Evolutionary conservation across 306 rosid genomes (phyloP).

Genomic region (Fagus crenata): DNA sequence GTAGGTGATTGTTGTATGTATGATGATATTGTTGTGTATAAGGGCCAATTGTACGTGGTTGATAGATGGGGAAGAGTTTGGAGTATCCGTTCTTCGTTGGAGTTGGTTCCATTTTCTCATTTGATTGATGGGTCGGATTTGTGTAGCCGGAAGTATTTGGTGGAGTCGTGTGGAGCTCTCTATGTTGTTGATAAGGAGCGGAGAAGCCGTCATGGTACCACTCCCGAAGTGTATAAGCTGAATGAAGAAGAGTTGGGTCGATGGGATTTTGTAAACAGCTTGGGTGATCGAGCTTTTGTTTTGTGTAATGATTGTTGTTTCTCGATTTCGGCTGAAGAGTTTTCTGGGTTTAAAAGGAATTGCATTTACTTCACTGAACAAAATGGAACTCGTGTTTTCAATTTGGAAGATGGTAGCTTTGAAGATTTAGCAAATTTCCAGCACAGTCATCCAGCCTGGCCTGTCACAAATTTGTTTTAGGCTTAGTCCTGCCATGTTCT

Average conservation of each 20-base stretch:
- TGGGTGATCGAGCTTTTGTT: slow-evolving; percentile 34
- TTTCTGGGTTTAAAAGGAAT: slow-evolving; percentile 40
- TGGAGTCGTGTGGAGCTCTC: slow-evolving; percentile 5
- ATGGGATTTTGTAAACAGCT: no score
- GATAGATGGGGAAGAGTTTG: slow-evolving; percentile 65
- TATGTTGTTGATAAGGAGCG: no score
- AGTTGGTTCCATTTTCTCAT: slow-evolving; percentile 49
- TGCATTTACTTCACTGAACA: slow-evolving; percentile 45
- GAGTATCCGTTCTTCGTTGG: slow-evolving; percentile 41
- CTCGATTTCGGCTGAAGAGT: slow-evolving; percentile 32
- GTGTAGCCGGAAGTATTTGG: slow-evolving; percentile 60
- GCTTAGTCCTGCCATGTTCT: background rate
- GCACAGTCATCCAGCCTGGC: slow-evolving; percentile 10
- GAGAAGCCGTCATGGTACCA: background rate
- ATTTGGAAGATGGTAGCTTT: slow-evolving; percentile 40
- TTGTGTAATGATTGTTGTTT: slow-evolving; percentile 38
- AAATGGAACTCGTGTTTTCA: slow-evolving; percentile 34
- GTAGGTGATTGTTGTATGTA: slow-evolving; percentile 44
- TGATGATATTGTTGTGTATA: slow-evolving; percentile 59
- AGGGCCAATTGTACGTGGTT: slow-evolving; percentile 55
- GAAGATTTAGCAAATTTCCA: slow-evolving; percentile 10
- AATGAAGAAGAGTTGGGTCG: no score
- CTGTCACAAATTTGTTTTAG: slow-evolving; percentile 23
- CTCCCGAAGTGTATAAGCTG: no score
- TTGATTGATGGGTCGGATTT: slow-evolving; percentile 34